Evolutionary conservation across 345 rosid genomes (phyloP), one percentile per base, ranked within the genome.

Genomic region (Ricinus communis): DNA sequence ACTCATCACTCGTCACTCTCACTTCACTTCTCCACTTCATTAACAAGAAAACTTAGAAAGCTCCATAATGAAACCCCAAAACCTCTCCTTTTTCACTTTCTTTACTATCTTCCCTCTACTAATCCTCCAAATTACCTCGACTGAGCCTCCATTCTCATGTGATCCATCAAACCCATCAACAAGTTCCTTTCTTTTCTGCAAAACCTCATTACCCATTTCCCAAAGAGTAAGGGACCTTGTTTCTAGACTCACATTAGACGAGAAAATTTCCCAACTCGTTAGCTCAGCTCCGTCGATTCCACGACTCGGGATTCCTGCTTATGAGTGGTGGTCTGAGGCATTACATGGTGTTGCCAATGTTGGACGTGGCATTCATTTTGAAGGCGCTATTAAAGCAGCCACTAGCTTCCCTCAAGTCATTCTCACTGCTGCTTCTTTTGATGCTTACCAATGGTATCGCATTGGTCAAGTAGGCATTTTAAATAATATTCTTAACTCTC

Each of bases 261-360:
- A 94, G 80, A 94, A 94, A 68, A 82, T 90, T 56, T 82, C 89
- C 8, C 97, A 90, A 74, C 90, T 94, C 2, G 98, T 77, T 30
- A 90, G 86, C 82, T 55, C 89, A 28, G 91, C 92, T 49, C 83
- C 91, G 0, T 27, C 90, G 6, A 87, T 94, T 69, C 90, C 95
- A 0, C 72, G 97, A 8, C 91, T 94, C 16, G 96, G 95, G 11
- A 72, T 94, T 46, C 97, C 96, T 5, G 80, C 72, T 11, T 94
- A 90, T 62, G 84, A 94, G 71, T 94, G 98, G 97, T 91, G 97
- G 98, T 86, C 96, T 3, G 98, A 92, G 84, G 95, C 96, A 15
- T 78, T 94, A 19, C 98, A 94, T 6, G 97, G 98, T 9, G 90
- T 90, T 49, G 69, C 97, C 59, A 56, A 60, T 12, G 87, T 64